Percentiles rank a stretch among this genome's conserved stretches.
Conservation (phyloP, 129 eudicot species). For the Flaveria sonorensis region DNA sequence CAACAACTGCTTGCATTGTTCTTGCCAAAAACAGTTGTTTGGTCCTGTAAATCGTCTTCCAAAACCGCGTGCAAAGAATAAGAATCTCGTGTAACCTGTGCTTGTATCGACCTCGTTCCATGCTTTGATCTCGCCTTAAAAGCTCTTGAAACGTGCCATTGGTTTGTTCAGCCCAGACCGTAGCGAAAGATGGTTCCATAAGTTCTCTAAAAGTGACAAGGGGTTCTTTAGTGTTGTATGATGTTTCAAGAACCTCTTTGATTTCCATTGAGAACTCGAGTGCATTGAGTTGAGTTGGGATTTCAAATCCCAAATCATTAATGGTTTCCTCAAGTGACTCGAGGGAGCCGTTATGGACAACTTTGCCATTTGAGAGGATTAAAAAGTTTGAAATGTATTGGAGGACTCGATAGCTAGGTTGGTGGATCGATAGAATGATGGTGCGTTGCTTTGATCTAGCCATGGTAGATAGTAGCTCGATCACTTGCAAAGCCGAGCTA, state of each 20-base stretch:
- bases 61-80: slow-evolving; percentile 66
- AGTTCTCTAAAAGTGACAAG: slow-evolving; percentile 26
- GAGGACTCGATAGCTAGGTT: slow-evolving; percentile 87
- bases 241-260: slow-evolving; percentile 53
- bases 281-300: slow-evolving; percentile 75
- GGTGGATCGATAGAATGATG: slow-evolving; percentile 80
- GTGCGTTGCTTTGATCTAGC: slow-evolving; percentile 66
- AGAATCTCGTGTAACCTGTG: slow-evolving; percentile 48
- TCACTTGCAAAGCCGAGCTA: slow-evolving; percentile 86
- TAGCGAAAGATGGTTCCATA: slow-evolving; percentile 40
- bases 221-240: slow-evolving; percentile 43
- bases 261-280: slow-evolving; percentile 93
- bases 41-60: slow-evolving; percentile 85
- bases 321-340: slow-evolving; percentile 67
- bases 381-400: slow-evolving; percentile 64
- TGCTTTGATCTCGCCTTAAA: slow-evolving; percentile 27
- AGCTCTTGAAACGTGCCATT: slow-evolving; percentile 40
- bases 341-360: slow-evolving; percentile 71
- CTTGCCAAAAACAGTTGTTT: slow-evolving; percentile 89
- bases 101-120: slow-evolving; percentile 16
- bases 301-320: slow-evolving; percentile 51
- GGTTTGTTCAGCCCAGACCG: slow-evolving; percentile 40
- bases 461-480: slow-evolving; percentile 80
- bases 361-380: slow-evolving; percentile 78
- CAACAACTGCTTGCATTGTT: slow-evolving; percentile 91